Evolutionary conservation across 192 early-diverging fungal species (phyloP), one percentile per base, ranked within the genome.

Genomic region (Coemansia sp.): DNA sequence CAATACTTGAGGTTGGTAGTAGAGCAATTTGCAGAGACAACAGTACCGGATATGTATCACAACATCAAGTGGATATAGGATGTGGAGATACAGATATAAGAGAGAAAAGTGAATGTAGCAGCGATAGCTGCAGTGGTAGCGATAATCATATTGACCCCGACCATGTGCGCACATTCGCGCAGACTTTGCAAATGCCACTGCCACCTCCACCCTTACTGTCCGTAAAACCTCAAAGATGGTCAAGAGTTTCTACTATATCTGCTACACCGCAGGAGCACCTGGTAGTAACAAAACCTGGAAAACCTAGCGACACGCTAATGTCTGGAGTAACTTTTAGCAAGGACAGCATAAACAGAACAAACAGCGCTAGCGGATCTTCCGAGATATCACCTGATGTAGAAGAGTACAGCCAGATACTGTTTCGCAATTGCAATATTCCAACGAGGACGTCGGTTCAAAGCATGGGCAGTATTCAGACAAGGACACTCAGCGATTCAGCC

Each of bases 261-360:
- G 22, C 6, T 25, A 23, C 22, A 22, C 38, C 60, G 8, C 34
- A 38, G 10, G 10, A 38, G 34, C 34, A 38, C 10, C 19, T 38
- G 12, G 34, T 22, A 5, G 16, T 23, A 4, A 1, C 32, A 14
- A 14, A 24, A 21, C 50, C 50, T 7, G 27, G 16, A 23, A 50
- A 60, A 27, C 65, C 65, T 6, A 58, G 56, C 22, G 56, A 67
- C 22, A 67, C 65, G 5, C 16, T 67, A 21, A 54, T 67, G 10
- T 67, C 65, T 0, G 58, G 65, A 0, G 58, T 67, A 4, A 67
- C 65, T 1, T 60, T 67, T 26, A 60, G 57, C 27, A 48, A 54
- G 23, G 49, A 49, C 26, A 27, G 21, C 22, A 25, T 25, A 14
- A 31, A 38, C 16, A 54, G 25, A 54, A 2, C 18, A 27, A 22